Conservation (phyloP, 2,329 filamentous ascomycete genomes). For the Metarhizium album region DNA sequence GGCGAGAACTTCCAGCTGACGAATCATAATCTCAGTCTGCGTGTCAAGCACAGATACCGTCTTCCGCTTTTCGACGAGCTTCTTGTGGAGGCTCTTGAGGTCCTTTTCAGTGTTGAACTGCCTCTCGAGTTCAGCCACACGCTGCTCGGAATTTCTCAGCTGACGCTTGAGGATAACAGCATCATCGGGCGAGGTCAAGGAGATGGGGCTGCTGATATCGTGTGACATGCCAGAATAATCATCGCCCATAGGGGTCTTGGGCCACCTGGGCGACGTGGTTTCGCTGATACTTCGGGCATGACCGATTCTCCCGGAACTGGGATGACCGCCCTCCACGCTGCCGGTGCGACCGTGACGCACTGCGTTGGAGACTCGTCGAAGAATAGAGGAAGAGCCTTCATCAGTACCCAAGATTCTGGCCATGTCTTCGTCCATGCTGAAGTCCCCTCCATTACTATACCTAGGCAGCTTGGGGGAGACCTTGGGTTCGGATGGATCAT, state of each 20-base stretch:
- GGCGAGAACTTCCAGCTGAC: conserved; percentile 79
- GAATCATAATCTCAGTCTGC: conserved; percentile 89
- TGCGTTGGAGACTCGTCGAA: conserved; percentile 84
- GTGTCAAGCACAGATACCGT: conserved; percentile 92
- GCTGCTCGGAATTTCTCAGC: conserved; percentile 69
- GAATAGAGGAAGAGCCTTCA: conserved; percentile 65
- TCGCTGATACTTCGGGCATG: conserved; percentile 56
- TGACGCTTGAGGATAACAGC: conserved; percentile 60
- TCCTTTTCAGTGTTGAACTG: conserved; percentile 58
- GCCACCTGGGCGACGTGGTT: conserved; percentile 62
- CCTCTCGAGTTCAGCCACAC: conserved; percentile 77
- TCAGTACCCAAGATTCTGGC: conserved; percentile 75
- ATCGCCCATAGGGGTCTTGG: conserved; percentile 53
- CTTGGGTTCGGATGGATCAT: conserved; percentile 32
- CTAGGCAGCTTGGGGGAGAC: conserved; percentile 57
- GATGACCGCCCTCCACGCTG: conserved; percentile 52
- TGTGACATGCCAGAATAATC: conserved; percentile 34
- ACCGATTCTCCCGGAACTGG: conserved; percentile 28
- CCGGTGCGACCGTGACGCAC: conserved; percentile 86
- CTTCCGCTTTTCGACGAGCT: conserved; percentile 83
- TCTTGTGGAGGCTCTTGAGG: conserved; percentile 70
- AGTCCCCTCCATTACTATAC: conserved; percentile 73
- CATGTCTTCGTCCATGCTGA: conserved; percentile 94
- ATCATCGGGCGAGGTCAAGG: conserved; percentile 54
- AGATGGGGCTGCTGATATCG: conserved; percentile 63